Percentiles rank a stretch among this genome's conserved stretches.
Evolutionary conservation across 2,329 filamentous ascomycete species (phyloP).

Genomic region (Pseudocercospora vitis): DNA sequence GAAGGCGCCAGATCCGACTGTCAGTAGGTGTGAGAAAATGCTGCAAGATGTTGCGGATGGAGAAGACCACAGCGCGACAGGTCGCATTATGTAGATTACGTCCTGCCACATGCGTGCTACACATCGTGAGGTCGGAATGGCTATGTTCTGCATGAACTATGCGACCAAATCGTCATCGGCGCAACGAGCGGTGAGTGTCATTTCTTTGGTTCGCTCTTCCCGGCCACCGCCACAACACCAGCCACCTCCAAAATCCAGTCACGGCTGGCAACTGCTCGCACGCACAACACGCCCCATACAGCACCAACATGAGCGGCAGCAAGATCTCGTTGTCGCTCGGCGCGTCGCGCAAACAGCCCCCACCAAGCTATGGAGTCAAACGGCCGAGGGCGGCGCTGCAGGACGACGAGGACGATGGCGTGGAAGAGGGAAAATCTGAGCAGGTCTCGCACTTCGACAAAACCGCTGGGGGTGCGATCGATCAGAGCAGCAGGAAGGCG

Average conservation of each 20-base stretch:
- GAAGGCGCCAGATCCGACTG: not conserved
- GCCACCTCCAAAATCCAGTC: slow-evolving; percentile 1
- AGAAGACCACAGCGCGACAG: not conserved
- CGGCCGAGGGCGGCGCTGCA: slow-evolving; percentile 43
- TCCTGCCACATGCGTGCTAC: not conserved
- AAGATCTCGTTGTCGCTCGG: slow-evolving; percentile 38
- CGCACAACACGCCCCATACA: not conserved
- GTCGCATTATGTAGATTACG: not conserved
- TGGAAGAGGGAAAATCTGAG: slow-evolving; percentile 46
- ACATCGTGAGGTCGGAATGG: not conserved
- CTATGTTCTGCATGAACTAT: not conserved
- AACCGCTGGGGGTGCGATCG: slow-evolving; percentile 51
- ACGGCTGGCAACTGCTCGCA: not conserved
- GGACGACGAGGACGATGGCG: slow-evolving; percentile 54
- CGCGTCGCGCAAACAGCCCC: slow-evolving; percentile 28
- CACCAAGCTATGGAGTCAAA: slow-evolving; percentile 42
- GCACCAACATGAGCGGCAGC: slow-evolving; percentile 17
- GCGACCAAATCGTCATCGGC: not conserved
- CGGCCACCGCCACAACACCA: not conserved
- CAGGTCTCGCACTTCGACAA: slow-evolving; percentile 58
- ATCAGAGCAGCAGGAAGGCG: slow-evolving; percentile 37
- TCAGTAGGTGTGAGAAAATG: not conserved
- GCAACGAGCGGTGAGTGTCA: not conserved
- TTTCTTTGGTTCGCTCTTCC: not conserved
- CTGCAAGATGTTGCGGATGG: not conserved